Percentiles rank a stretch among this genome's conserved stretches.
Conservation (phyloP, 768 basidiomycete species). For the Tylopilus vinaceipallidus region DNA sequence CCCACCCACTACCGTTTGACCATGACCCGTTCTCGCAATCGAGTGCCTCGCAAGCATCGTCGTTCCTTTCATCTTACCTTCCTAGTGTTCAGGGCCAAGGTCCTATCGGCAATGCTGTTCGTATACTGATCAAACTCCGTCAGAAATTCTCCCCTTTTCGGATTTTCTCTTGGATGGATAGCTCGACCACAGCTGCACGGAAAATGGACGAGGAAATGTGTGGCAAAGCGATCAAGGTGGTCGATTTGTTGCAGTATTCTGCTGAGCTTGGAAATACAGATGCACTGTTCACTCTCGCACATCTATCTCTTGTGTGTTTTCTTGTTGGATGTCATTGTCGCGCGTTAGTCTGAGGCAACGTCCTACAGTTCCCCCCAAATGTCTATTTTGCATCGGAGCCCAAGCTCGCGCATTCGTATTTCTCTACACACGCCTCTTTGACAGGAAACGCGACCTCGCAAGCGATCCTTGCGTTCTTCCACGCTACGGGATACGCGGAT, state of each 20-base stretch:
- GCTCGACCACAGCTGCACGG: conserved; percentile 42
- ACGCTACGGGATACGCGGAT: conserved; percentile 78
- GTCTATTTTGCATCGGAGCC: conserved; percentile 62
- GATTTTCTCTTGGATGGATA: conserved; percentile 40
- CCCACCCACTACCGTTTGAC: conserved; percentile 53
- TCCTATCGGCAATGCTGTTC: conserved; percentile 66
- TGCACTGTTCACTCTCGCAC: conserved; percentile 65
- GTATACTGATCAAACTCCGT: conserved; percentile 65
- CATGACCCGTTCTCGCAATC: conserved; percentile 43
- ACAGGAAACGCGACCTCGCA: conserved; percentile 90
- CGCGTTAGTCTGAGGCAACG: not conserved
- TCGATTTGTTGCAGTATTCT: conserved; percentile 79
- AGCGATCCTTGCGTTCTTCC: conserved; percentile 81
- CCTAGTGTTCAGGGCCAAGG: conserved; percentile 77
- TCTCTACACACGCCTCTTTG: conserved; percentile 56
- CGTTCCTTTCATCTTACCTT: conserved; percentile 61
- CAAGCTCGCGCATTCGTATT: conserved; percentile 59
- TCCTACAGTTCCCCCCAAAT: conserved; percentile 68
- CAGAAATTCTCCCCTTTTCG: conserved; percentile 54
- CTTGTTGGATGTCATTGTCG: not conserved
- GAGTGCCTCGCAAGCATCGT: conserved; percentile 42
- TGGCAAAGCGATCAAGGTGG: conserved; percentile 74
- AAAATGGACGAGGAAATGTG: conserved; percentile 65
- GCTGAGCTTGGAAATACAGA: conserved; percentile 75
- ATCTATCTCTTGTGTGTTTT: conserved; percentile 61